phyloP scores from a whole-genome alignment of 495 filamentous ascomycete species.

The Daldinia vernicosa region DNA sequence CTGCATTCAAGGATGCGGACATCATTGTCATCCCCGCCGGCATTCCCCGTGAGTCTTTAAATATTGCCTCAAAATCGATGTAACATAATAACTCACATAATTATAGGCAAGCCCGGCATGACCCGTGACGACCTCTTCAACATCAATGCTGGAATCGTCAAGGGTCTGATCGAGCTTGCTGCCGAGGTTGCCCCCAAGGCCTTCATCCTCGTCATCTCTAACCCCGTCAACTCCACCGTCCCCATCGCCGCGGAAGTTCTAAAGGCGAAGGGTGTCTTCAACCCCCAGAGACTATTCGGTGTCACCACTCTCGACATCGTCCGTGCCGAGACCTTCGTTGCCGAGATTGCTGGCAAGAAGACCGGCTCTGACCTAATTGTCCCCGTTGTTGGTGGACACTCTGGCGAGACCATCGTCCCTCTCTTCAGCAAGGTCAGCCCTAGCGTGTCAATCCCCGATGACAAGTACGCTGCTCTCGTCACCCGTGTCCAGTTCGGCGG shows the following conservation, averaged over 20 bases:
- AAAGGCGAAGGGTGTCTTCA: constrained; percentile 90
- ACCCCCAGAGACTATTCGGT: constrained; percentile 93
- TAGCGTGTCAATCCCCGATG: constrained; percentile 78
- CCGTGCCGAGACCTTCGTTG: constrained; percentile 95
- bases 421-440: constrained; percentile 92
- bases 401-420: constrained; percentile 96
- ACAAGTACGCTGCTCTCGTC: constrained; percentile 85
- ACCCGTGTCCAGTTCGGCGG: constrained; percentile 98
- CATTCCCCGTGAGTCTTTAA: constrained; percentile 81
- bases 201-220: constrained; percentile 95
- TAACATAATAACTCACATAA: constrained; percentile 25
- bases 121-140: constrained; percentile 99
- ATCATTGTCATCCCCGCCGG: constrained; percentile 97
- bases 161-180: constrained; percentile 82
- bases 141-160: constrained; percentile 95
- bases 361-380: constrained; percentile 83
- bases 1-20: constrained; percentile 87
- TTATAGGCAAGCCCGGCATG: constrained; percentile 96
- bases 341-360: constrained; percentile 80
- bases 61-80: neutral
- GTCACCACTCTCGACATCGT: constrained; percentile 98
- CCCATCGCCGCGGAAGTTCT: constrained; percentile 97
- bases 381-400: constrained; percentile 96
- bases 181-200: constrained; percentile 90
- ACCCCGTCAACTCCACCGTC: constrained; percentile 99